Conservation (phyloP, 257 asterid species). For the Rehmannia glutinosa region DNA sequence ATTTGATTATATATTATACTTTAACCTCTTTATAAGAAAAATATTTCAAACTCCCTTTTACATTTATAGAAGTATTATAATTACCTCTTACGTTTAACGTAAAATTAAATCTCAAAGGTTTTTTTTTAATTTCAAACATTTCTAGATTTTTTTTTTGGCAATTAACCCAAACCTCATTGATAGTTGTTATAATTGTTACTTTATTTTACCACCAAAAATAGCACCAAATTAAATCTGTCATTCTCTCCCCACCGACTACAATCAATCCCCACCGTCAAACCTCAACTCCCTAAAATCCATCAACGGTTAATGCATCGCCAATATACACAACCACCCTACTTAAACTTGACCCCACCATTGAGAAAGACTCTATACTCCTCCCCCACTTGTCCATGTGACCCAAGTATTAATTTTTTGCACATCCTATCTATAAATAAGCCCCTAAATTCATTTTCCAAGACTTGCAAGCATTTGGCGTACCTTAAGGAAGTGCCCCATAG, state of each 20-base stretch:
- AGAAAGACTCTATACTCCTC: background rate
- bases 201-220: background rate
- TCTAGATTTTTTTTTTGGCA: too few species aligned
- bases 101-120: too few species aligned
- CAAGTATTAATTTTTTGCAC: background rate
- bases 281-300: background rate
- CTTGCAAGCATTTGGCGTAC: slow-evolving; percentile 24
- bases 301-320: slow-evolving; percentile 17
- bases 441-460: background rate
- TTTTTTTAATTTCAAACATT: too few species aligned
- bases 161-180: too few species aligned
- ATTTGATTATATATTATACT: too few species aligned
- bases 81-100: too few species aligned
- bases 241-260: slow-evolving; percentile 31
- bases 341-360: slow-evolving; percentile 14
- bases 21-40: too few species aligned
- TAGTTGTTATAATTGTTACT: background rate
- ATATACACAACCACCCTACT: slow-evolving; percentile 14
- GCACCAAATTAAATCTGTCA: slow-evolving; percentile 1
- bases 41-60: too few species aligned
- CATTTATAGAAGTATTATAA: too few species aligned
- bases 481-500: background rate
- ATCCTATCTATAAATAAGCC: slow-evolving; percentile 30
- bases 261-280: slow-evolving; percentile 14
- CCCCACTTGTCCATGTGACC: slow-evolving; percentile 7